Evolutionary conservation across 805 yeast genomes (phyloP), one percentile per base, ranked within the genome.

Genomic region (Saturnispora besseyi): DNA sequence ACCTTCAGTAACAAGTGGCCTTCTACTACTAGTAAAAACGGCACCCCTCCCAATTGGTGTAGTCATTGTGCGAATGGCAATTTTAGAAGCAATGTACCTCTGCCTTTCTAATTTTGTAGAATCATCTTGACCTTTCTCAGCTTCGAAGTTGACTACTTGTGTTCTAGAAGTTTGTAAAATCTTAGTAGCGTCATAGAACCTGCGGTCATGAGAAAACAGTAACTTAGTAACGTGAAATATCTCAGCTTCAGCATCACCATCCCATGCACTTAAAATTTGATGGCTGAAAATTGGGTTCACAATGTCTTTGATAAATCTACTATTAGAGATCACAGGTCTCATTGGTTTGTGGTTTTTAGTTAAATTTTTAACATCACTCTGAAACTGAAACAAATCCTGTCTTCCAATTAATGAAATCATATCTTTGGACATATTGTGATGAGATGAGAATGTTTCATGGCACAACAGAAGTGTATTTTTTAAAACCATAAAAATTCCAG

Each of bases 1-100:
- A 53, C 83, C 80, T 62, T 91, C 97, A 0, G 97, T 88, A 38
- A 87, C 74, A 49, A 90, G 67, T 1, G 97, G 97, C 47, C 74
- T 73, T 50, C 88, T 68, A 13, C 86, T 80, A 3, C 83, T 78
- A 46, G 75, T 78, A 50, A 82, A 80, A 9, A 87, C 67, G 0
- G 89, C 85, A 0, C 87, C 89, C 55, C 91, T 74, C 0, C 96
- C 96, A 26, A 84, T 65, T 0, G 95, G 87, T 22, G 82, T 75
- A 0, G 95, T 76, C 44, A 87, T 70, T 0, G 96, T 87, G 55
- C 97, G 70, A 29, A 81, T 60, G 0, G 86, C 86, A 28, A 82
- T 80, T 31, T 78, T 65, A 0, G 76, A 70, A 0, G 89, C 84
- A 42, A 85, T 66, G 18, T 58, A 59, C 69, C 78, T 63, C 77